A percentile compares a stretch with the other conserved stretches of the same genome.
Evolutionary conservation across 2,329 filamentous ascomycete genomes (phyloP).

Genomic region (Claviceps sp.): DNA sequence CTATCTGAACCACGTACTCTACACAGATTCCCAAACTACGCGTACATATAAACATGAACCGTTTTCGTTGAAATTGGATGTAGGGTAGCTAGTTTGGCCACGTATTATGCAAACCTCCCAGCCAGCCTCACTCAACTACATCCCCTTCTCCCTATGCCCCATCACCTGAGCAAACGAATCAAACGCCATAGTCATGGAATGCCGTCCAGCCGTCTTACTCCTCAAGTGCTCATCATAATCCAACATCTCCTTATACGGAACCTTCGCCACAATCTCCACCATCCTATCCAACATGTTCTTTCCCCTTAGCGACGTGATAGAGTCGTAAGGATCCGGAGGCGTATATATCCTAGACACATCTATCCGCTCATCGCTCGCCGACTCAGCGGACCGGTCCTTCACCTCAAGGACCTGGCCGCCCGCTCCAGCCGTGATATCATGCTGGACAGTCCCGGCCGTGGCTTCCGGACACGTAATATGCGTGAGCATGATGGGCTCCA

Average conservation of each 20-base stretch:
- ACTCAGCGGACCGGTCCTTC: conserved; percentile 34
- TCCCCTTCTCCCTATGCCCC: conserved; percentile 37
- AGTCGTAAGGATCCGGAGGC: conserved; percentile 70
- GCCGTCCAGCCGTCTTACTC: conserved; percentile 74
- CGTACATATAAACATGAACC: no score
- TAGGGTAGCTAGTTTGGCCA: no score
- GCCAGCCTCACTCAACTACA: conserved; percentile 13
- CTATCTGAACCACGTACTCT: no score
- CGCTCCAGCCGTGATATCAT: conserved; percentile 61
- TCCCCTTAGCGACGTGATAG: conserved; percentile 41
- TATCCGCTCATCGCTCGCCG: conserved; percentile 32
- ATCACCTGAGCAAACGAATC: conserved; percentile 44
- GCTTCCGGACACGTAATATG: conserved; percentile 76
- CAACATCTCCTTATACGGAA: conserved; percentile 93
- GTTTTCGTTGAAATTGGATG: no score
- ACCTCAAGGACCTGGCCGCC: conserved; percentile 65
- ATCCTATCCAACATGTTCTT: conserved; percentile 35
- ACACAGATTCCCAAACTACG: no score
- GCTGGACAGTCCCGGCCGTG: conserved; percentile 67
- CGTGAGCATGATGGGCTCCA: conserved; percentile 90
- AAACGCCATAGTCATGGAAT: conserved; percentile 45
- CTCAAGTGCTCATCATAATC: conserved; percentile 83
- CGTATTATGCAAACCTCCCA: no score
- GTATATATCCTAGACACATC: conserved; percentile 69
- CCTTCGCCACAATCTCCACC: conserved; percentile 65